Base-by-base conservation (phyloP, 139 green algal genomes). In the Chlorella vulgaris region DNA sequence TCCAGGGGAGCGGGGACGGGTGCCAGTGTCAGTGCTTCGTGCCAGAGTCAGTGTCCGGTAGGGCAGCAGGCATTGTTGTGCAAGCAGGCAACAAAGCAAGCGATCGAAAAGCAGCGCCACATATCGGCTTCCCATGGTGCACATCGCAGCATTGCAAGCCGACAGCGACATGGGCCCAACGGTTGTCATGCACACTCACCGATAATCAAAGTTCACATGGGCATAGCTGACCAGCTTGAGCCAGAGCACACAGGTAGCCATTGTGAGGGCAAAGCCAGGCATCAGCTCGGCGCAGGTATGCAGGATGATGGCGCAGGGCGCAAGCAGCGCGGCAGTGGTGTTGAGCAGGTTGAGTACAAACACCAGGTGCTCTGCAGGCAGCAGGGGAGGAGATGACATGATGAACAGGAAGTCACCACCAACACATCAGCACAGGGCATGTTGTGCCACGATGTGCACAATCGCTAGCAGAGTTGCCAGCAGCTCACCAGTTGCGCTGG, bases 171-270 rank as follows among this genome's bases (percentile, higher is more conserved):
- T n/a, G n/a, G n/a, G n/a, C n/a, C n/a, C n/a, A n/a, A n/a, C n/a
- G n/a, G n/a, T 58, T 58, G 47, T 21, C 15, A 31, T 21, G n/a
- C 15, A 31, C 55, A 65, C 69, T 0, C 40, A 85, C 78, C 93
- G 81, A 33, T 94, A 76, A 74, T 95, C 92, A 31, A 65, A 81
- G 81, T 94, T 92, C 86, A 90, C 93, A 81, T 97, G 94, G 22
- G 88, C 89, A 67, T 92, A 97, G 53, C 62, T 88, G 4, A 97
- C 86, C 10, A 96, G 86, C 87, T 97, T 97, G 86, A 97, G 92
- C 84, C 86, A 94, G 67, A 93, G 53, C 18, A 92, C 78, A 7
- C 92, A 70, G 0, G 88, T 81, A 31, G 43, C 67, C 39, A 92
- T 80, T 28, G 88, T 92, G 29, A 97, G 81, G 21, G 92, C 77